Conservation (phyloP, 108 stramenopile species). For the Conticribra guillardii region DNA sequence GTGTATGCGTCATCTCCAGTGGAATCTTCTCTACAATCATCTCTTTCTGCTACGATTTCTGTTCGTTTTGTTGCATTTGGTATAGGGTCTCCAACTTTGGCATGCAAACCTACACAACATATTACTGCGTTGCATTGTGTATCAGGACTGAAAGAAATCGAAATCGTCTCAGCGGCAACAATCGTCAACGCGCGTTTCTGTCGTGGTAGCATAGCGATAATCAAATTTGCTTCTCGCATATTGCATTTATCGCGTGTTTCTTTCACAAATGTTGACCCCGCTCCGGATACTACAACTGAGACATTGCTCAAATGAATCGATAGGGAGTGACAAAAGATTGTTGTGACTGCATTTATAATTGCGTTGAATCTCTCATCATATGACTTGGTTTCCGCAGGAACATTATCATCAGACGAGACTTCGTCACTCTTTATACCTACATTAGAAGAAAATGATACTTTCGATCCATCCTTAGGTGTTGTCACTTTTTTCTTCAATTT, state of each 20-base stretch:
- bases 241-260: slow-evolving; percentile 3
- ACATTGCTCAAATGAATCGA: slow-evolving; percentile 12
- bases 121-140: slow-evolving; percentile 6
- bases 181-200: slow-evolving; percentile 15
- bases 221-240: slow-evolving; percentile 9
- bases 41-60: not conserved
- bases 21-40: not conserved
- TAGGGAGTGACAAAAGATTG: slow-evolving; percentile 11
- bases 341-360: not conserved
- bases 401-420: not conserved
- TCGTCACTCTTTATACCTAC: not conserved
- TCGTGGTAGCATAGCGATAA: slow-evolving; percentile 9
- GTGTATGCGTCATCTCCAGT: not conserved
- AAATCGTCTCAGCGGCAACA: slow-evolving; percentile 3
- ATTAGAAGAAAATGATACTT: too few relatives aligned
- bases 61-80: too few relatives aligned
- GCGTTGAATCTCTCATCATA: slow-evolving; percentile 26
- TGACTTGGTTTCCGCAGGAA: not conserved
- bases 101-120: slow-evolving; percentile 7
- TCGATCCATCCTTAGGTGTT: not conserved
- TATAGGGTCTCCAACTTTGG: slow-evolving; percentile 21
- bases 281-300: slow-evolving; percentile 28
- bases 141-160: slow-evolving; percentile 21
- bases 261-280: slow-evolving; percentile 15
- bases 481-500: slow-evolving; percentile 6